phyloP scores from a whole-genome alignment of 2,329 filamentous ascomycete genomes.

The Corinectria fuckeliana region DNA sequence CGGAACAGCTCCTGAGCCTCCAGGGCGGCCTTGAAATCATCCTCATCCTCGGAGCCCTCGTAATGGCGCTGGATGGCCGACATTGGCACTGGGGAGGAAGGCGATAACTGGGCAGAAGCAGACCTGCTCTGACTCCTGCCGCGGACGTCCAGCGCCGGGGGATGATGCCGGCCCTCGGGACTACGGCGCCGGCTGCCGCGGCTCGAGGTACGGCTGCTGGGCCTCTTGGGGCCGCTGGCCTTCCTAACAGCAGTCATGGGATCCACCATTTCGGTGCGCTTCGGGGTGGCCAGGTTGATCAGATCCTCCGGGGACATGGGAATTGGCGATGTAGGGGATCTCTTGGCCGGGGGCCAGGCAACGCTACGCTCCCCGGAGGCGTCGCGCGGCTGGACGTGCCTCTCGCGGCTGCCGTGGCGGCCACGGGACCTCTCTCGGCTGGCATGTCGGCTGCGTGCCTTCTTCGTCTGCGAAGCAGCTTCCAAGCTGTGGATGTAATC shows the following conservation, averaged over 20 bases:
- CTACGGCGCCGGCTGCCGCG: conserved; percentile 56
- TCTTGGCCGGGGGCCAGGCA: conserved; percentile 75
- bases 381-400: conserved; percentile 63
- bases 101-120: conserved; percentile 69
- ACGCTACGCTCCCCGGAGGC: conserved; percentile 75
- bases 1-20: conserved; percentile 63
- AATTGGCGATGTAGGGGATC: conserved; percentile 89
- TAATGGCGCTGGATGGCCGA: conserved; percentile 55
- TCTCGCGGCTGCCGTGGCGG: conserved; percentile 56
- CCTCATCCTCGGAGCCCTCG: conserved; percentile 68
- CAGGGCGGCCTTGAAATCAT: conserved; percentile 61
- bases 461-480: conserved; percentile 65
- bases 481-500: conserved; percentile 89
- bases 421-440: conserved; percentile 58
- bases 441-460: conserved; percentile 61
- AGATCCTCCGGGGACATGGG: conserved; percentile 94
- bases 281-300: conserved; percentile 64
- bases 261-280: conserved; percentile 44
- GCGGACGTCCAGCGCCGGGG: conserved; percentile 57
- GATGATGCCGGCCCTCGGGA: conserved; percentile 51
- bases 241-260: conserved; percentile 55
- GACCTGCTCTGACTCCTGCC: conserved; percentile 69
- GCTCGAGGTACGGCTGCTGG: conserved; percentile 56
- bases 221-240: conserved; percentile 43
- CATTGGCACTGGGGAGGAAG: conserved; percentile 82